phyloP scores from a whole-genome alignment of 2,329 filamentous ascomycete species.

The Diaporthe sp. region DNA sequence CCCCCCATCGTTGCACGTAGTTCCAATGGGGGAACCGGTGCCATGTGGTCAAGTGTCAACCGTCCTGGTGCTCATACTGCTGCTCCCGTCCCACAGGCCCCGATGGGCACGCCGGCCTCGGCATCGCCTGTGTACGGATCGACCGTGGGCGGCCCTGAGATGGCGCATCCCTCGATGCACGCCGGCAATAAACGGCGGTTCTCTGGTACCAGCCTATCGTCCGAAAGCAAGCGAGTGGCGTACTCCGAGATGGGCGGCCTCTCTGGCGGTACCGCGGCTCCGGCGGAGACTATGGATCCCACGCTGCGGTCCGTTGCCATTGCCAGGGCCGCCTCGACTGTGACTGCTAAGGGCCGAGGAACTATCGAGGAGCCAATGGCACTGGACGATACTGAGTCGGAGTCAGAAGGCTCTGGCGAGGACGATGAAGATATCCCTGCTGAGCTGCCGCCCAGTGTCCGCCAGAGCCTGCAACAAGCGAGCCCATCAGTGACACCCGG shows the following conservation, averaged over 20 bases:
- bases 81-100: not conserved
- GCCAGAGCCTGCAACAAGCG: conserved; percentile 45
- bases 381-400: conserved; percentile 44
- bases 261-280: conserved; percentile 3
- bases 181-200: conserved; percentile 18
- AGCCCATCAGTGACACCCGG: conserved; percentile 16
- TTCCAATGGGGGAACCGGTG: not conserved
- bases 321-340: not conserved
- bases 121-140: not conserved
- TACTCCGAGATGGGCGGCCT: conserved; percentile 35
- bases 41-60: conserved; percentile 28
- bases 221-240: conserved; percentile 32
- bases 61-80: not conserved
- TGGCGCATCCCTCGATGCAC: conserved; percentile 11
- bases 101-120: conserved; percentile 8
- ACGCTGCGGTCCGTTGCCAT: not conserved
- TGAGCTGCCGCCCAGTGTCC: conserved; percentile 48
- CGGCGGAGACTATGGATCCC: conserved; percentile 32
- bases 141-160: not conserved
- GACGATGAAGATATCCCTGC: conserved; percentile 53
- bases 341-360: conserved; percentile 2
- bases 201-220: not conserved
- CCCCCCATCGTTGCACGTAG: not conserved
- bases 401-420: conserved; percentile 45
- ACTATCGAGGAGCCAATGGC: conserved; percentile 37